Base-by-base conservation (phyloP, 2,329 filamentous ascomycete species). In the Graphilbum sp. region DNA sequence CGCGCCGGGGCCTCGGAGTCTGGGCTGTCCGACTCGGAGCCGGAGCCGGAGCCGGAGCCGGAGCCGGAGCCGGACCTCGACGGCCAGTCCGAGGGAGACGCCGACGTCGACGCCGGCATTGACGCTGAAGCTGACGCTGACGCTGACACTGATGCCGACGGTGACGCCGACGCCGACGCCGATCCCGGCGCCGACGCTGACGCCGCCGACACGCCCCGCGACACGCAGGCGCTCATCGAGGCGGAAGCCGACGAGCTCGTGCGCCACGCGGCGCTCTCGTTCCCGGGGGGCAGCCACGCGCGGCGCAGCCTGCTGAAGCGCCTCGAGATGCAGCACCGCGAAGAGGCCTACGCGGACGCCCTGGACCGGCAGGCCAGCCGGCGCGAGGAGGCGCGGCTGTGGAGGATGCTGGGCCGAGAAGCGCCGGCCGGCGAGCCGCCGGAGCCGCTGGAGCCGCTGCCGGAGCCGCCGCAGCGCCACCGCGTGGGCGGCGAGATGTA, bases 301-400 rank as follows among this genome's bases (percentile, higher is more conserved):
- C 44, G 46, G 4, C 37, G 54, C 24, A 52, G 54, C 3, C 47
- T 67, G 11, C 47, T 50, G 32, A 50, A 50, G 16, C 56, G 61
- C 24, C 59, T 70, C 41, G 50, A 50, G 15, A 47, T 50, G 0
- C 64, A 68, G 43, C 9, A 57, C 30, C 48, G 50, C 11, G 59
- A 64, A 32, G 66, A 69, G 43, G 52, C 48, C 12, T 54, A 61
- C 29, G 64, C 66, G 0, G 62, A 67, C 20, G 47, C 51, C 4
- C 42, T 53, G 13, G 67, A 71, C 43, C 51, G 52, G 15, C 52
- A 53, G 30, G 55, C 52, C 2, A 61, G 57, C 38, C 54, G 54
- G 32, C 46, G 52, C 19, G 64, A 63, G 24, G 67, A 70, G 46
- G 43, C 46, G 20, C 49, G 55, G 34, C 52, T 71, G 53, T 69